A percentile compares a stretch with the other conserved stretches of the same genome.
Conservation (phyloP, 139 green algal species). For the Pedinophyceae sp. region DNA sequence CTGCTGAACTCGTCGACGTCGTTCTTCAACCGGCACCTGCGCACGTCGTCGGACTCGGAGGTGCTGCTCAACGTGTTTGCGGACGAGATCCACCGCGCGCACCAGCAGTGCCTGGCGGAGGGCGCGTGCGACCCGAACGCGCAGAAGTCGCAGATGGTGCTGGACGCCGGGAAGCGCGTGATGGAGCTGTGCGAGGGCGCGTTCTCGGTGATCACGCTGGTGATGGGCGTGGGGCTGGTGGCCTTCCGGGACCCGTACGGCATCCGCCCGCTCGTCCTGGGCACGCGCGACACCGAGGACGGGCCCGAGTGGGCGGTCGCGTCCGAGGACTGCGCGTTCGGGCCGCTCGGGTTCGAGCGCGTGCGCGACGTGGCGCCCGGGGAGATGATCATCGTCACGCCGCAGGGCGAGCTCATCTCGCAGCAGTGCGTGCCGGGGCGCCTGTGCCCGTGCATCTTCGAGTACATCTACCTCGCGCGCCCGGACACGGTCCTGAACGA, state of each 20-base stretch:
- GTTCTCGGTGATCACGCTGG: conserved; percentile 79
- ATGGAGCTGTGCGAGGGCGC: conserved; percentile 77
- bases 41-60: conserved; percentile 84
- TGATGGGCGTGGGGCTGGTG: conserved; percentile 85
- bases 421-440: conserved; percentile 39
- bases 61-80: conserved; percentile 94
- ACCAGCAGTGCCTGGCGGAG: conserved; percentile 59
- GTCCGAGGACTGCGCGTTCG: conserved; percentile 93
- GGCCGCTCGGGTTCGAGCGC: conserved; percentile 85
- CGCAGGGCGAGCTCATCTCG: conserved; percentile 53
- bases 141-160: conserved; percentile 66
- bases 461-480: conserved; percentile 97
- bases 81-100: conserved; percentile 82
- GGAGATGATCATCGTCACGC: conserved; percentile 86
- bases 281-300: conserved; percentile 24
- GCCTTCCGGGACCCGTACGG: conserved; percentile 91
- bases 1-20: conserved; percentile 45
- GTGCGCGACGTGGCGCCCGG: conserved; percentile 81
- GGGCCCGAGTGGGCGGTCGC: conserved; percentile 81
- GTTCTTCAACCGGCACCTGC: conserved; percentile 76
- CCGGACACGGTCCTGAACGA: conserved; percentile 84
- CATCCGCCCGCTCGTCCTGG: conserved; percentile 89
- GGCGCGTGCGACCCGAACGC: conserved; percentile 46
- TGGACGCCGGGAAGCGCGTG: conserved; percentile 58
- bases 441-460: conserved; percentile 88